Evolutionary conservation across 805 yeast species (phyloP), one percentile per base, ranked within the genome.

Genomic region (Torulaspora delbrueckii): DNA sequence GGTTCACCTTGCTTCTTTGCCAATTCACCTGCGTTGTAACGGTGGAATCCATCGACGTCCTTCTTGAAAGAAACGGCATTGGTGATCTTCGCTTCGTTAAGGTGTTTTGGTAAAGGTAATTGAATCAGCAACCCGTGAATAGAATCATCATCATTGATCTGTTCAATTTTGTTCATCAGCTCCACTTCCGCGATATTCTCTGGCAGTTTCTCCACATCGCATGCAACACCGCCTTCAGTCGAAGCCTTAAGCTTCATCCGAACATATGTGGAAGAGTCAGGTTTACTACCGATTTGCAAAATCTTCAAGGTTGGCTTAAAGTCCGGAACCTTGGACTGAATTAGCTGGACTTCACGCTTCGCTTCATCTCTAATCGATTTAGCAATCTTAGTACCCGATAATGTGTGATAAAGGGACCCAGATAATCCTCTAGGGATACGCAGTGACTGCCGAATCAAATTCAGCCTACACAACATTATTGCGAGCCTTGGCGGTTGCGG

Each of bases 11-110:
- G 82, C 62, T 76, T 81, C 61, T 85, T 85, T 53, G 84, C 74
- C 54, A 86, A 71, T 60, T 84, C 90, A 46, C 93, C 93, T 33
- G 82, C 81, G 62, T 86, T 86, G 69, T 65, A 78, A 46, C 86
- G 82, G 44, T 86, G 86, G 58, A 86, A 84, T 1, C 95, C 95
- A 64, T 86, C 95, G 31, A 86, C 91, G 58, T 86, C 95, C 61
- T 86, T 86, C 42, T 73, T 72, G 31, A 79, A 77, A 26, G 71
- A 63, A 18, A 86, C 91, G 31, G 84, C 75, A 58, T 78, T 77
- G 33, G 93, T 84, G 52, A 85, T 72, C 52, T 68, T 71, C 32
- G 82, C 74, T 65, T 84, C 89, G 61, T 83, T 77, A 47, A 85
- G 68, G 58, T 83, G 89, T 10, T 67, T 63, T 28, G 95, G 95